Evolutionary conservation across 495 filamentous ascomycete species (phyloP), one percentile per base, ranked within the genome.

Genomic region (Polyplosphaeria fusca): DNA sequence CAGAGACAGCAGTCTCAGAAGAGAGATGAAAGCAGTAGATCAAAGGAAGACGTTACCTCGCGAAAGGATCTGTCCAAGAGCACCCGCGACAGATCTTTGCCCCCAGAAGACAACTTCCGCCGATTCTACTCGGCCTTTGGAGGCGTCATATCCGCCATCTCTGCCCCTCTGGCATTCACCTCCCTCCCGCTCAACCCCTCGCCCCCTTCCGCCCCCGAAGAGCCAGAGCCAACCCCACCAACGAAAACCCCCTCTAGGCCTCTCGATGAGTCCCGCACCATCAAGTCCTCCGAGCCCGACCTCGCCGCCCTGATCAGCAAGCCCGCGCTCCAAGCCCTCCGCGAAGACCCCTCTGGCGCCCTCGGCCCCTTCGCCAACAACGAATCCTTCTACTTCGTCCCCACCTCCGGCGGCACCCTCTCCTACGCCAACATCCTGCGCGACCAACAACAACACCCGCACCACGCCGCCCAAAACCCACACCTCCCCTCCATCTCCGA

Each of bases 321-420:
- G 50, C 87, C 91, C 12, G 88, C 91, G 4, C 77, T 96, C 39
- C 79, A 82, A 25, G 88, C 89, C 11, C 73, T 86, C 42, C 73
- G 72, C 7, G 82, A 84, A 40, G 75, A 78, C 12, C 67, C 74
- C 12, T 18, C 50, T 12, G 55, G 47, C 28, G 57, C 61, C 1
- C 71, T 72, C 7, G 64, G 69, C 13, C 63, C 71, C 20, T 71
- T 73, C 23, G 72, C 84, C 18, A 76, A 72, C 23, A 82, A 82
- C 30, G 91, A 96, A 67, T 90, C 86, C 24, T 98, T 97, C 75
- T 96, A 96, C 67, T 88, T 98, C 1, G 93, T 98, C 0, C 93
- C 92, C 7, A 85, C 87, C 0, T 87, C 88, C 4, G 93, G 93
- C 24, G 88, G 89, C 52, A 95, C 90, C 0, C 82, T 88, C 38